Evolutionary conservation across 2,329 filamentous ascomycete species (phyloP).

Genomic region (Colletotrichum incanum): DNA sequence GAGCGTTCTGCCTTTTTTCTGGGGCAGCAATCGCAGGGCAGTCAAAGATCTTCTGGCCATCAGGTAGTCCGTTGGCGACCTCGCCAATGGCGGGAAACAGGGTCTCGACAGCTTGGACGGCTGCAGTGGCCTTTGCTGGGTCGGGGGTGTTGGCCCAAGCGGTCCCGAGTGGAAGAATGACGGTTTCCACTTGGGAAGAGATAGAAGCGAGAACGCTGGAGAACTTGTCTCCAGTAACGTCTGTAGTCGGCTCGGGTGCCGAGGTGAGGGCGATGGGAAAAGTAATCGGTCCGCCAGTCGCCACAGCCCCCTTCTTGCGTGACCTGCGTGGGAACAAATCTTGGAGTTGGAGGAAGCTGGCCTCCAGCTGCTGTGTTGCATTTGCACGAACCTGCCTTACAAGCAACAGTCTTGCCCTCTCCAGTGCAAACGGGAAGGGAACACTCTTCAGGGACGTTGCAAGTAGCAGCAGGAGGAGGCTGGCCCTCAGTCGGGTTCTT

Average conservation of each 20-base stretch:
- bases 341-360: background rate
- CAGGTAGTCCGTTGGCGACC: background rate
- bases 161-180: background rate
- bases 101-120: background rate
- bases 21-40: background rate
- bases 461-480: background rate
- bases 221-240: background rate
- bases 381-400: too few relatives aligned
- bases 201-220: background rate
- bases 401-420: too few relatives aligned
- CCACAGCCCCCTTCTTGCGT: constrained; percentile 2
- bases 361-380: background rate
- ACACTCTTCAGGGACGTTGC: too few relatives aligned
- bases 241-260: background rate
- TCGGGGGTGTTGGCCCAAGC: background rate
- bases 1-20: background rate
- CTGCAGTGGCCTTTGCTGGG: background rate
- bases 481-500: background rate
- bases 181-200: background rate
- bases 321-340: constrained; percentile 1
- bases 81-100: background rate
- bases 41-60: background rate
- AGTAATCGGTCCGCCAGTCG: background rate
- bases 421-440: too few relatives aligned
- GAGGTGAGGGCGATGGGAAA: background rate